These are phyloP conservation scores for Penstemon eatonii DNA, from an alignment of 257 asterid species.

Conservation along the genomic window DNA sequence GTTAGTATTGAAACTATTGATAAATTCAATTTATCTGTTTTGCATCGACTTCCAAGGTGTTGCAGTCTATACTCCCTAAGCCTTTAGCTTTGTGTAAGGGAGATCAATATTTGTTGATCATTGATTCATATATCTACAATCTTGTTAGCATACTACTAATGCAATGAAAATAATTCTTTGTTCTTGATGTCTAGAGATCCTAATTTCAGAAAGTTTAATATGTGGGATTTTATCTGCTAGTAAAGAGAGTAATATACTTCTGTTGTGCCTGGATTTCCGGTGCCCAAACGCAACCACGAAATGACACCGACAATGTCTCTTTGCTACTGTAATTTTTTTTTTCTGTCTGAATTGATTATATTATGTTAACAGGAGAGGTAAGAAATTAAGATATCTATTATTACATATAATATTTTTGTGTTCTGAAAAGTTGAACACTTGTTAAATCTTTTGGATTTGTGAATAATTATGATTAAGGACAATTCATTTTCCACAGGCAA, in stretches of 20 bases:
- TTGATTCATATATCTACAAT: neutral
- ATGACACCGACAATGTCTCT: neutral
- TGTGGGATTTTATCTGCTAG: neutral
- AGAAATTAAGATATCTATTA: neutral
- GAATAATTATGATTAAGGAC: slow-evolving; percentile 5
- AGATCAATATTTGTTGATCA: neutral
- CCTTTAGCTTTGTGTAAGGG: neutral
- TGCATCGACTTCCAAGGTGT: neutral
- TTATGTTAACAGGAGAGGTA: neutral
- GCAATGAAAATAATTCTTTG: neutral
- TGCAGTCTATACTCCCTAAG: neutral
- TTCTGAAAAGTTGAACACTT: slow-evolving; percentile 12
- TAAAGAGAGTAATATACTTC: neutral
- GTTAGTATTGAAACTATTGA: no score
- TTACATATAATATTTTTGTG: slow-evolving; percentile 2
- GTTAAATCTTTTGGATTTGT: slow-evolving; percentile 2
- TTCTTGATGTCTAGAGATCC: neutral
- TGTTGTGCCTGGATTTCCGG: slow-evolving; percentile 17
- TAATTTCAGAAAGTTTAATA: neutral
- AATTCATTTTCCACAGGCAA: slow-evolving; percentile 54
- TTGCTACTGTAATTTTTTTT: neutral
- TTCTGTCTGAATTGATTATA: neutral
- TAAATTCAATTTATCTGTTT: neutral
- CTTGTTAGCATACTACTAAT: neutral
- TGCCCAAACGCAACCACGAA: neutral